A percentile compares a stretch with the other conserved stretches of the same genome.
Conservation (phyloP, 78 protist genomes). For the Dictyostelium brefeldianum region DNA sequence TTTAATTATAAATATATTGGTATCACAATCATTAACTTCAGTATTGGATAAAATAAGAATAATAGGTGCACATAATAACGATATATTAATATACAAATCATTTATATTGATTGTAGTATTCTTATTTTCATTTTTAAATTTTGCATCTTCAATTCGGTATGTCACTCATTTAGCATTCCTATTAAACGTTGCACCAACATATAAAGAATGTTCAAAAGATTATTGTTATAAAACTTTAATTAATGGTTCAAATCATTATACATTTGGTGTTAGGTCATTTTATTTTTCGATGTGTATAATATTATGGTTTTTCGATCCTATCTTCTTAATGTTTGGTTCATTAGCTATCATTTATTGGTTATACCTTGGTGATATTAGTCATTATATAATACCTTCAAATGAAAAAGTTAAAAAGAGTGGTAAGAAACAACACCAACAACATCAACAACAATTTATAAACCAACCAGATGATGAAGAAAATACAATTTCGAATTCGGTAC, state of each 20-base stretch:
- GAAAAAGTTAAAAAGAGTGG: slow-evolving; percentile 17
- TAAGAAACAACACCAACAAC: neutral
- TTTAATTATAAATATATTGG: slow-evolving; percentile 32
- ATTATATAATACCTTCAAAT: slow-evolving; percentile 31
- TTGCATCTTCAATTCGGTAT: slow-evolving; percentile 54
- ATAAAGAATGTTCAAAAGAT: slow-evolving; percentile 22
- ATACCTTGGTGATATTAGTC: slow-evolving; percentile 52
- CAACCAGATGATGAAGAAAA: slow-evolving; percentile 1
- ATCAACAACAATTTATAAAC: neutral
- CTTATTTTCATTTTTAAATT: slow-evolving; percentile 52
- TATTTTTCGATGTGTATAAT: slow-evolving; percentile 49
- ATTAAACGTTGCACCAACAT: slow-evolving; percentile 30
- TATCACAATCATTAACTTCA: neutral
- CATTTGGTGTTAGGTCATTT: slow-evolving; percentile 58
- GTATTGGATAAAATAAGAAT: slow-evolving; percentile 44
- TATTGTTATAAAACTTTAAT: slow-evolving; percentile 32
- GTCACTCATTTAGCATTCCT: slow-evolving; percentile 53
- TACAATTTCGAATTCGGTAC: neutral
- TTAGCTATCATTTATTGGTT: slow-evolving; percentile 16
- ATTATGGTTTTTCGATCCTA: slow-evolving; percentile 70
- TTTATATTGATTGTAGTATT: slow-evolving; percentile 38
- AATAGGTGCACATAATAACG: slow-evolving; percentile 42
- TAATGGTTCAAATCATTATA: slow-evolving; percentile 53
- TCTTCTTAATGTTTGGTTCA: slow-evolving; percentile 37
- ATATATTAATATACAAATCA: slow-evolving; percentile 41